Evolutionary conservation across 2,329 filamentous ascomycete species (phyloP).

Genomic region (Aspergillus caelatus): DNA sequence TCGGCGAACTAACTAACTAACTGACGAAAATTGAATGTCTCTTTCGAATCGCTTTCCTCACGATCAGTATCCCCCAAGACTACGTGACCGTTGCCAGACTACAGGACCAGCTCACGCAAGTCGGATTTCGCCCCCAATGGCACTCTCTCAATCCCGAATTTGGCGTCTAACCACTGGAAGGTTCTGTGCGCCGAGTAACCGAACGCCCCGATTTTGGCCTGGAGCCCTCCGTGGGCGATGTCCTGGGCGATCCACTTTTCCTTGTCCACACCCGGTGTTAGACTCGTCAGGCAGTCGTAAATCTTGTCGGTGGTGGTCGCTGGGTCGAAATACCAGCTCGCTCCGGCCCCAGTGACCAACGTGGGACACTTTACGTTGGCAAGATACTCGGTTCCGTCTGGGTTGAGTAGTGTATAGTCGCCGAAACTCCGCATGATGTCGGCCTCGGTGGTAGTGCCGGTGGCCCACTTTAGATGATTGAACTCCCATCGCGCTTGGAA

Average conservation of each 20-base stretch:
- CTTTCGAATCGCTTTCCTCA: constrained; percentile 2
- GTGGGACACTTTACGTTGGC: constrained; percentile 10
- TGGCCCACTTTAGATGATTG: constrained; percentile 14
- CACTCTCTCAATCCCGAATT: constrained; percentile 2
- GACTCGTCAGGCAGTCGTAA: constrained; percentile 13
- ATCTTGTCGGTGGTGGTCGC: constrained; percentile 9
- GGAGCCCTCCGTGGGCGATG: constrained; percentile 25
- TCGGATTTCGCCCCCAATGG: not conserved
- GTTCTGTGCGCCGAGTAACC: constrained; percentile 12
- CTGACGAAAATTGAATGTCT: not conserved
- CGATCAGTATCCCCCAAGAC: not conserved
- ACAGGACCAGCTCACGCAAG: not conserved
- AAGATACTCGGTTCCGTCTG: constrained; percentile 8
- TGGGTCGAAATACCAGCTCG: constrained; percentile 11
- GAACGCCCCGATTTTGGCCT: constrained; percentile 29
- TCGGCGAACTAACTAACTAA: not conserved
- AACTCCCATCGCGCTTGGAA: constrained; percentile 33
- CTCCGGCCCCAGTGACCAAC: constrained; percentile 7
- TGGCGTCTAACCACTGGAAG: constrained; percentile 7
- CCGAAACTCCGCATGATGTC: constrained; percentile 11
- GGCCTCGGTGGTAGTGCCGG: constrained; percentile 9
- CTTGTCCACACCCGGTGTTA: constrained; percentile 18
- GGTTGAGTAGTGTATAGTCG: constrained; percentile 9
- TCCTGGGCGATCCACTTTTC: constrained; percentile 24
- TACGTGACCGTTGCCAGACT: not conserved